phyloP scores from a whole-genome alignment of 306 rosid species.

The Castanopsis chinensis region DNA sequence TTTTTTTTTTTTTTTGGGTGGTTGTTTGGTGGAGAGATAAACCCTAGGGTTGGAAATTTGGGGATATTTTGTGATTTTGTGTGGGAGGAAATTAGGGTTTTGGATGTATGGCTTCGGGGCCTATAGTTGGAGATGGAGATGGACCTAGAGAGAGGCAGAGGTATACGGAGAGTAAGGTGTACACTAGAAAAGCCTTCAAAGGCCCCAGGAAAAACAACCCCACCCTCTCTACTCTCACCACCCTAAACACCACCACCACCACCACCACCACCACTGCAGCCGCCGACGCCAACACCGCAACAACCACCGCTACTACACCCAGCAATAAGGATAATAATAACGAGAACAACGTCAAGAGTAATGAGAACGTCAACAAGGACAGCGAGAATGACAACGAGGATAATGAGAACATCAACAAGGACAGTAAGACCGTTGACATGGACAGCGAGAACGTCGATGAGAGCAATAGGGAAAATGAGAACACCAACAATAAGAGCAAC shows the following conservation, averaged over 20 bases:
- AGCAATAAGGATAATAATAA: too few species aligned
- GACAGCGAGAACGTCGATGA: neutral
- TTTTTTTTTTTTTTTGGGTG: constrained; percentile 14
- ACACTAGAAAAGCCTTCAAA: constrained; percentile 64
- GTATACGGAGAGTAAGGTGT: constrained; percentile 57
- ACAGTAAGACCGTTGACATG: neutral
- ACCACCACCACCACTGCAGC: neutral
- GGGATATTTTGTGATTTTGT: neutral
- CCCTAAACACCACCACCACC: neutral
- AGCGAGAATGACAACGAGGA: neutral
- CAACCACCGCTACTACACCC: too few species aligned
- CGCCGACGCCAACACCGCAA: neutral
- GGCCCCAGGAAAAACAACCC: constrained; percentile 40
- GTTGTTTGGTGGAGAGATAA: constrained; percentile 1
- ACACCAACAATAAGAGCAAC: constrained; percentile 2
- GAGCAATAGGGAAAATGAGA: constrained; percentile 8
- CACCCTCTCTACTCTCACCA: constrained; percentile 8
- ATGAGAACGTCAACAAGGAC: neutral
- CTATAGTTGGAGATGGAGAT: constrained; percentile 64
- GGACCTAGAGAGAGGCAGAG: constrained; percentile 63
- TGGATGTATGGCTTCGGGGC: constrained; percentile 95
- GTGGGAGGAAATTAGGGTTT: constrained; percentile 55
- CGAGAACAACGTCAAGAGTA: neutral
- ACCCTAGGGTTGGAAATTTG: constrained; percentile 37
- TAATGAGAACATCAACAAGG: neutral